Evolutionary conservation across 2,329 filamentous ascomycete genomes (phyloP).

Genomic region (Fusarium denticulatum): DNA sequence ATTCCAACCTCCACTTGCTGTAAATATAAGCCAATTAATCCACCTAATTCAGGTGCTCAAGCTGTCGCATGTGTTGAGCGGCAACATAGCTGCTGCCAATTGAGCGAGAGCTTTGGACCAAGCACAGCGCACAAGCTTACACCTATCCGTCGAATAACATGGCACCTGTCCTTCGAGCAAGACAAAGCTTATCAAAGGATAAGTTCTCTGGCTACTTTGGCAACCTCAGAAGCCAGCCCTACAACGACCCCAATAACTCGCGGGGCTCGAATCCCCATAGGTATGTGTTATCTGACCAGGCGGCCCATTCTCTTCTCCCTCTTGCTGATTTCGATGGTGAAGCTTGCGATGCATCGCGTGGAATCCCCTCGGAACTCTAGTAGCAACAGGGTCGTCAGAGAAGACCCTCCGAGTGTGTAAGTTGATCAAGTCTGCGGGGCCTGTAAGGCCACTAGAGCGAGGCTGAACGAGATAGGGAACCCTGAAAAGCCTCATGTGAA

Average conservation of each 20-base stretch:
- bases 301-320: background rate
- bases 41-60: background rate
- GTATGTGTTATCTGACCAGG: slow-evolving; percentile 52
- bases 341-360: slow-evolving; percentile 85
- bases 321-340: slow-evolving; percentile 23
- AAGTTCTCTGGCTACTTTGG: slow-evolving; percentile 74
- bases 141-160: slow-evolving; percentile 42
- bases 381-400: slow-evolving; percentile 82
- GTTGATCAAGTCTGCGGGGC: slow-evolving; percentile 34
- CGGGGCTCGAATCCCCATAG: slow-evolving; percentile 65
- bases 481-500: slow-evolving; percentile 78
- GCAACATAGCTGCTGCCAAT: background rate
- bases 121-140: background rate
- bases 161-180: slow-evolving; percentile 55
- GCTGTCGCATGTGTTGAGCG: background rate
- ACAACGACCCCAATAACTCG: slow-evolving; percentile 68
- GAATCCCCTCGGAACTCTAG: slow-evolving; percentile 84
- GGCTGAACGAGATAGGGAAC: slow-evolving; percentile 64
- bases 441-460: background rate
- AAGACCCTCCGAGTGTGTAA: slow-evolving; percentile 77
- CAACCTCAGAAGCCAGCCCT: slow-evolving; percentile 75
- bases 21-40: background rate
- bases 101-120: background rate
- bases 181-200: slow-evolving; percentile 73
- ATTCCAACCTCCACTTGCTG: background rate